Conservation (phyloP, 2,329 filamentous ascomycete genomes). For the Clarireedia sp. region DNA sequence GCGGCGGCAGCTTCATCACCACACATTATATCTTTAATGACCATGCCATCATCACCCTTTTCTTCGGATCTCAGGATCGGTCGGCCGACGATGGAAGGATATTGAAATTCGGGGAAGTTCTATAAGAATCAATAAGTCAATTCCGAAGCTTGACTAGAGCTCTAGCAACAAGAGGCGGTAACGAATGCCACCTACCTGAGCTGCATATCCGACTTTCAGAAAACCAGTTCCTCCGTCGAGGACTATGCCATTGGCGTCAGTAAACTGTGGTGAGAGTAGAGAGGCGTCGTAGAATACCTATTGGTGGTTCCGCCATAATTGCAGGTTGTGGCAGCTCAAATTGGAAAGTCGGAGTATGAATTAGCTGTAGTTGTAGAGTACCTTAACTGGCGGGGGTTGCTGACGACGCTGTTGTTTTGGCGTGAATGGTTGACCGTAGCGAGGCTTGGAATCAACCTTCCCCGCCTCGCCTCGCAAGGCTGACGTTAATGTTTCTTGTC, state of each 20-base stretch:
- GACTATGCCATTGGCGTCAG: slow-evolving; percentile 47
- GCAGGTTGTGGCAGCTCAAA: slow-evolving; percentile 13
- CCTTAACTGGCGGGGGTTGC: slow-evolving; percentile 9
- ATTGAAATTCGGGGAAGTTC: slow-evolving; percentile 99
- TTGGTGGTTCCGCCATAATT: slow-evolving; percentile 31
- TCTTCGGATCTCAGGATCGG: slow-evolving; percentile 97
- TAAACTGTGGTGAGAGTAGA: not conserved
- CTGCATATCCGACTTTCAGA: slow-evolving; percentile 98
- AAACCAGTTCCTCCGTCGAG: slow-evolving; percentile 99
- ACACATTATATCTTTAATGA: slow-evolving; percentile 98
- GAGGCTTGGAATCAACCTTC: not conserved
- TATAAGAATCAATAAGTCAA: slow-evolving; percentile 32
- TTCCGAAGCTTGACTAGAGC: not conserved
- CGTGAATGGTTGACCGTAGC: slow-evolving; percentile 4
- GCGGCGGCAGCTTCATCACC: slow-evolving; percentile 95
- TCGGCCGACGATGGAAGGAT: slow-evolving; percentile 94
- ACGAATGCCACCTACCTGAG: slow-evolving; percentile 49
- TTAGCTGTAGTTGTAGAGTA: slow-evolving; percentile 8
- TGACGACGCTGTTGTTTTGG: slow-evolving; percentile 20
- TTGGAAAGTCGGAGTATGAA: slow-evolving; percentile 10
- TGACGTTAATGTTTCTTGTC: not conserved
- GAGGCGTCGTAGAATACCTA: slow-evolving; percentile 22
- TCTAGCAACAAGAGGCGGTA: slow-evolving; percentile 3
- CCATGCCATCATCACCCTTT: slow-evolving; percentile 54
- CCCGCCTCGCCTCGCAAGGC: slow-evolving; percentile 2